Evolutionary conservation across 805 yeast genomes (phyloP).

Genomic region (Metschnikowia amazonensis): DNA sequence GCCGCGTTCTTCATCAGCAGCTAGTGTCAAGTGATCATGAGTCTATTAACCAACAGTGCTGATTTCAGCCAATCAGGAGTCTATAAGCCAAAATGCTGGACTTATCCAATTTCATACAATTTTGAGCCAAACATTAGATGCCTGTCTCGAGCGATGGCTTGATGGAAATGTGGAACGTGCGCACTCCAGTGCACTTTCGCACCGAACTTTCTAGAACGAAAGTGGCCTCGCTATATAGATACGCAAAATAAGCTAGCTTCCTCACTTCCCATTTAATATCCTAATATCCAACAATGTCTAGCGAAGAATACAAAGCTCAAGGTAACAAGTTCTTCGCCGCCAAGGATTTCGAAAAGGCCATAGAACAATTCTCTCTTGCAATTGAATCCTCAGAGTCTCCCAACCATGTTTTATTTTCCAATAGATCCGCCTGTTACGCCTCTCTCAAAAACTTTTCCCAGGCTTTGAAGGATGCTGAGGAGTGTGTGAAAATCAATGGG

Average conservation of each 20-base stretch:
- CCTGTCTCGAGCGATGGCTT: neutral
- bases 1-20: neutral
- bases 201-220: constrained; percentile 20
- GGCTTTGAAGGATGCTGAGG: constrained; percentile 82
- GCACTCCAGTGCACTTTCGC: constrained; percentile 1
- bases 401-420: constrained; percentile 89
- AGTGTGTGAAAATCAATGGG: constrained; percentile 76
- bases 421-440: constrained; percentile 89
- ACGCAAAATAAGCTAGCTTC: neutral
- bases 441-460: constrained; percentile 67
- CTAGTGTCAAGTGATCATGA: neutral
- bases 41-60: too few species aligned
- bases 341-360: constrained; percentile 77
- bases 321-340: constrained; percentile 92
- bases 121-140: neutral
- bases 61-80: too few species aligned
- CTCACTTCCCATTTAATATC: neutral
- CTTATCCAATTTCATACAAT: too few species aligned
- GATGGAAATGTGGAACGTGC: neutral
- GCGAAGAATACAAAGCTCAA: constrained; percentile 80
- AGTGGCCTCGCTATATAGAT: constrained; percentile 6
- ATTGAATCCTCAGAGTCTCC: constrained; percentile 78
- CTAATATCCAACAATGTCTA: constrained; percentile 39
- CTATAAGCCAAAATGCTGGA: too few species aligned
- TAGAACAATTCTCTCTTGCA: constrained; percentile 78